Percentiles rank a stretch among this genome's conserved stretches.
phyloP scores from a whole-genome alignment of 306 rosid genomes.

The Casuarina equisetifolia region DNA sequence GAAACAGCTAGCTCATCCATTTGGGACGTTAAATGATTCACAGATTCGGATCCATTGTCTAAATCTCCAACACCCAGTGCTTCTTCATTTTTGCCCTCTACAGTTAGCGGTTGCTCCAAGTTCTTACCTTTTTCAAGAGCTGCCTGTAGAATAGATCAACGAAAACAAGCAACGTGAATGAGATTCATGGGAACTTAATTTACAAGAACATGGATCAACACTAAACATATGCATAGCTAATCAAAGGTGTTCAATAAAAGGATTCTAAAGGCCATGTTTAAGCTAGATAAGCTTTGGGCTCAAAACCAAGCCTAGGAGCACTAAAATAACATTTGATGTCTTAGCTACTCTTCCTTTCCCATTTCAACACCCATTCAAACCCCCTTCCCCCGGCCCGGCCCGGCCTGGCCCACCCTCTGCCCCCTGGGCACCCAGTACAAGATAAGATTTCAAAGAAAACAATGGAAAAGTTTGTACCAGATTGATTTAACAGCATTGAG shows the following conservation, averaged over 20 bases:
- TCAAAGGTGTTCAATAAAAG: neutral
- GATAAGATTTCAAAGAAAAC: too few relatives aligned
- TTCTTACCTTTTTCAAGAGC: slow-evolving; percentile 63
- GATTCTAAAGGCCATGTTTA: too few relatives aligned
- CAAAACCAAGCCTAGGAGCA: neutral
- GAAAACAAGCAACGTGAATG: slow-evolving; percentile 10
- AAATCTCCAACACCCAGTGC: slow-evolving; percentile 12
- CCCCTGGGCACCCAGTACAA: too few relatives aligned
- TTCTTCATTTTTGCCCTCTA: slow-evolving; percentile 40
- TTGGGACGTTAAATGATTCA: slow-evolving; percentile 51
- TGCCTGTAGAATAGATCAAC: slow-evolving; percentile 52
- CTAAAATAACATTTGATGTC: too few relatives aligned
- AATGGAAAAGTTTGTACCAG: neutral
- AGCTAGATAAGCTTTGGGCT: neutral
- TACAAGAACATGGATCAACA: neutral
- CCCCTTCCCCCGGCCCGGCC: too few relatives aligned
- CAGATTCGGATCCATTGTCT: slow-evolving; percentile 34
- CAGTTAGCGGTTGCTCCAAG: slow-evolving; percentile 37
- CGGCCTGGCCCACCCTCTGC: too few relatives aligned
- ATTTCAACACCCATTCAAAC: too few relatives aligned
- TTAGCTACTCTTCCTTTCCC: too few relatives aligned
- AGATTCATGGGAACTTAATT: neutral
- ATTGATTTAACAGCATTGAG: neutral
- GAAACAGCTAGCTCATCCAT: slow-evolving; percentile 65
- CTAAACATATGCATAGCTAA: neutral